A percentile compares a stretch with the other conserved stretches of the same genome.
Evolutionary conservation across 2,329 filamentous ascomycete genomes (phyloP).

Genomic region (Alternaria triticina): DNA sequence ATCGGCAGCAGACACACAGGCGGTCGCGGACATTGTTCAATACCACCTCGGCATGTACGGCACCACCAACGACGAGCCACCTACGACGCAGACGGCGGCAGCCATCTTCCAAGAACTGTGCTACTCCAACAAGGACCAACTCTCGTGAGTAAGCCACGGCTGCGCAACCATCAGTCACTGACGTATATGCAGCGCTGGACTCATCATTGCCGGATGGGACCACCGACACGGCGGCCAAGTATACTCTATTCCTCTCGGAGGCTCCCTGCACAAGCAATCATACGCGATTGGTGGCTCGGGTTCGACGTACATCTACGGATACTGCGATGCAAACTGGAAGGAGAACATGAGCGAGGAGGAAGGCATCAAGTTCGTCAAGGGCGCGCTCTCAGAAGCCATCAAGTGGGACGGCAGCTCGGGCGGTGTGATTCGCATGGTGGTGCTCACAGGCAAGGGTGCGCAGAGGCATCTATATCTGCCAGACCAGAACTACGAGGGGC

Average conservation of each 20-base stretch:
- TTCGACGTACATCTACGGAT: constrained; percentile 99
- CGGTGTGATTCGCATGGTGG: constrained; percentile 97
- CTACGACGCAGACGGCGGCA: constrained; percentile 93
- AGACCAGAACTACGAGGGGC: constrained; percentile 81
- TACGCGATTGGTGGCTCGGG: constrained; percentile 97
- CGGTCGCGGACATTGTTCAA: constrained; percentile 96
- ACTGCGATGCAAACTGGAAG: constrained; percentile 95
- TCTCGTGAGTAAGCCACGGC: constrained; percentile 68
- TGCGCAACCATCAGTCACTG: constrained; percentile 14
- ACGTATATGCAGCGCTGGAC: constrained; percentile 72
- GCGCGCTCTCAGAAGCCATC: constrained; percentile 89
- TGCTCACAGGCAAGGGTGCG: constrained; percentile 87
- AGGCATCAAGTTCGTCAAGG: constrained; percentile 91
- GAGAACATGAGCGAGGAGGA: constrained; percentile 94
- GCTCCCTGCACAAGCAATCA: constrained; percentile 94
- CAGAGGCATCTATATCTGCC: constrained; percentile 95
- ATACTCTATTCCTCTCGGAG: constrained; percentile 94
- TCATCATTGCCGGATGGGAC: constrained; percentile 99
- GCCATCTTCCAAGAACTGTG: constrained; percentile 98
- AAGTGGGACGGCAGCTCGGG: constrained; percentile 99
- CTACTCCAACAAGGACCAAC: constrained; percentile 93
- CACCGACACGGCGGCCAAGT: constrained; percentile 94
- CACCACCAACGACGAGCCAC: constrained; percentile 85
- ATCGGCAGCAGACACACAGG: constrained; percentile 96
- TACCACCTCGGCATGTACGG: constrained; percentile 95